Percentiles rank a stretch among this genome's conserved stretches.
phyloP scores from a whole-genome alignment of 148 eudicot species.

The Amaranthus hypochondriacus region DNA sequence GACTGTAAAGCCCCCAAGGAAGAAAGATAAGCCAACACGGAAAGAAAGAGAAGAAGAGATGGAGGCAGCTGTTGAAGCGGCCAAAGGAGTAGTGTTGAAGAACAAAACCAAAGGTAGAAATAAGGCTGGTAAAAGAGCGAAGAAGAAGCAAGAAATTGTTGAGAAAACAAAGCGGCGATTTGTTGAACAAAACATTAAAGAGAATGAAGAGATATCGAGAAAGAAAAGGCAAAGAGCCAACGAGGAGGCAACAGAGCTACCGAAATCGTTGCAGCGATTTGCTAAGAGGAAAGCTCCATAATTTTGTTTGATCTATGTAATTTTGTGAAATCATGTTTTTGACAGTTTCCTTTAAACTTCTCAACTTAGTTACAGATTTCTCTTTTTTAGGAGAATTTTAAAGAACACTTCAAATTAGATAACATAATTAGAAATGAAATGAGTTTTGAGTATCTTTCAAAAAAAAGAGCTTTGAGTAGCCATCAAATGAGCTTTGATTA shows the following conservation, averaged over 20 bases:
- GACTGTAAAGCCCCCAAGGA: slow-evolving; percentile 40
- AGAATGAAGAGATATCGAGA: slow-evolving; percentile 29
- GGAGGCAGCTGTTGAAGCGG: slow-evolving; percentile 60
- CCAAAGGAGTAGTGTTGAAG: slow-evolving; percentile 41
- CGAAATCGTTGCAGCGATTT: slow-evolving; percentile 69
- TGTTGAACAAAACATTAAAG: slow-evolving; percentile 47
- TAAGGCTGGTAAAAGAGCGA: slow-evolving; percentile 51
- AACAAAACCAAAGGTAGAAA: slow-evolving; percentile 81
- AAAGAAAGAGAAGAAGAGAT: slow-evolving; percentile 59
- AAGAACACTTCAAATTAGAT: too few species aligned
- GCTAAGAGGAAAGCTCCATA: slow-evolving; percentile 37
- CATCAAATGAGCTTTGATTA: too few species aligned
- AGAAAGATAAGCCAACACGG: slow-evolving; percentile 51
- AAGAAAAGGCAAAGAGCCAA: slow-evolving; percentile 45
- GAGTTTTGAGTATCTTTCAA: too few species aligned
- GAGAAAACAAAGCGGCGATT: slow-evolving; percentile 55
- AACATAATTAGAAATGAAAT: too few species aligned
- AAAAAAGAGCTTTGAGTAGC: too few species aligned
- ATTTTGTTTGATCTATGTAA: neutral
- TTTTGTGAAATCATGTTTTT: too few species aligned
- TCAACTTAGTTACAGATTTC: too few species aligned
- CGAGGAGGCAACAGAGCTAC: slow-evolving; percentile 37
- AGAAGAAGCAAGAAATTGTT: slow-evolving; percentile 49
- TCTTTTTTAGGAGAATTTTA: too few species aligned
- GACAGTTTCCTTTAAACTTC: too few species aligned